phyloP scores from a whole-genome alignment of 2,329 filamentous ascomycete species.

The Talaromyces sp. region DNA sequence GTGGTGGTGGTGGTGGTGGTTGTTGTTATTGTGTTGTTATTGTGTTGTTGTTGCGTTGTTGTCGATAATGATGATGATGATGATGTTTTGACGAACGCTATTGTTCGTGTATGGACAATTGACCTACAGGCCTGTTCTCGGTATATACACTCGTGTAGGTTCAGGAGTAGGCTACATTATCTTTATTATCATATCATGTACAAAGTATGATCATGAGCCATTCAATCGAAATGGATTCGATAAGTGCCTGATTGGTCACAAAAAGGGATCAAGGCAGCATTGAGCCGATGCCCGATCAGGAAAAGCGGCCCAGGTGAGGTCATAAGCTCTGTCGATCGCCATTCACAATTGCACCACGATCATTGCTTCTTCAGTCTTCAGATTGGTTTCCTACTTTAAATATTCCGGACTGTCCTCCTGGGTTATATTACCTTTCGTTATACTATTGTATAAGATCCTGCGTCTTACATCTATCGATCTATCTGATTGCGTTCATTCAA shows the following conservation, averaged over 20 bases:
- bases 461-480: neutral
- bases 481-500: neutral
- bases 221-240: neutral
- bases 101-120: neutral
- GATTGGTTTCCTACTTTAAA: neutral
- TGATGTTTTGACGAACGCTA: no score
- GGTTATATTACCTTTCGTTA: neutral
- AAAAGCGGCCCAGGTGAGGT: slow-evolving; percentile 1
- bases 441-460: neutral
- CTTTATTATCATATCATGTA: no score
- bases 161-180: neutral
- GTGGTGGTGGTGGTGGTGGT: no score
- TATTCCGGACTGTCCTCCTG: neutral
- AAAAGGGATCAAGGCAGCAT: neutral
- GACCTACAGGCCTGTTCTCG: neutral
- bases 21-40: no score
- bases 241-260: neutral
- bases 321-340: neutral
- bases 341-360: neutral
- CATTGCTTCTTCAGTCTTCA: neutral
- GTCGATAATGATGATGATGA: neutral
- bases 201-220: no score
- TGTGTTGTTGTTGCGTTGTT: neutral
- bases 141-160: neutral
- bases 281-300: neutral